Evolutionary conservation across 139 green algal genomes (phyloP), one percentile per base, ranked within the genome.

Genomic region (Cymbomonas tetramitiformis): DNA sequence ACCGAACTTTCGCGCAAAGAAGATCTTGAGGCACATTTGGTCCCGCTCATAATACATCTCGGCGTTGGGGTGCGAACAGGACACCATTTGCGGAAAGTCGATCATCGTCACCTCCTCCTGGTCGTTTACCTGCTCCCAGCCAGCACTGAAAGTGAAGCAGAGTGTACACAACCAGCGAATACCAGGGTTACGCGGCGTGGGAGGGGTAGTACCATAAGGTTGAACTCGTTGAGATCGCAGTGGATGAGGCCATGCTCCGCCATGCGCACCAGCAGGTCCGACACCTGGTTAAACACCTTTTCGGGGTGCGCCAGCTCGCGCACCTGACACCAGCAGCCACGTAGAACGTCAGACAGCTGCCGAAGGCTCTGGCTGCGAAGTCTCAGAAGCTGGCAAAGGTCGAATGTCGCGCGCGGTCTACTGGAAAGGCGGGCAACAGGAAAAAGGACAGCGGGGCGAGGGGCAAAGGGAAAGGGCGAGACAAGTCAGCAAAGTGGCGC

Each of bases 191-290:
- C 15, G 38, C 38, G 38, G 18, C 15, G 18, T 18, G 15, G 38
- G 38, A 19, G 19, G n/a, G n/a, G n/a, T n/a, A n/a, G n/a, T n/a
- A 79, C 41, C 50, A 80, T 69, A 9, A 80, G 60, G 62, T 99
- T 99, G 76, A 98, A 99, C 69, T 99, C 92, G 68, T 99, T 99
- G 76, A 90, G 95, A 77, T 99, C 92, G 73, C 91, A 97, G 77
- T 99, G 92, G 25, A 99, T 77, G 2, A 99, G 77, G 15, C 92
- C 92, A 24, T 83, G 56, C 23, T 56, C 15, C 12, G 65, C 71
- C 49, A 96, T 67, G 1, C 68, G 71, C 2, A 47, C 51, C 33
- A 99, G 79, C 26, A 96, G 70, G 31, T 81, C 73, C 74, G 95
- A 85, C 50, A 72, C 70, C 7, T 79, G 55, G 3, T 61, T 47